These are phyloP conservation scores for Aspergillus leporis DNA, from an alignment of 495 filamentous ascomycete species.

Conservation along the genomic window DNA sequence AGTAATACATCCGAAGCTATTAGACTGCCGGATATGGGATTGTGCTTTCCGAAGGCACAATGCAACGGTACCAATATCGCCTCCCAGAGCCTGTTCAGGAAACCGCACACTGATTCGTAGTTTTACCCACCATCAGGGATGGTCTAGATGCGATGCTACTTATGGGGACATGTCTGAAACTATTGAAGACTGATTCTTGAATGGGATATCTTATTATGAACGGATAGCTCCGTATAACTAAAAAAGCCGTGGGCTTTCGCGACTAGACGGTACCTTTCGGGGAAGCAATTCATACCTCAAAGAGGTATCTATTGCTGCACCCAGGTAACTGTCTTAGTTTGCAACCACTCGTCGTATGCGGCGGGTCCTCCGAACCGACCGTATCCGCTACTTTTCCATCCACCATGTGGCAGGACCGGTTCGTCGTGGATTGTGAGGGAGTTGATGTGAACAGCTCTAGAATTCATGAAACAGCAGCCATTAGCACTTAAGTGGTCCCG, in stretches of 20 bases:
- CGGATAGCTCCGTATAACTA: not conserved
- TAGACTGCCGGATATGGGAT: not conserved
- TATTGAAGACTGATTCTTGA: constrained; percentile 1
- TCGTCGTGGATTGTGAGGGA: constrained; percentile 85
- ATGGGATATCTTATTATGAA: not conserved
- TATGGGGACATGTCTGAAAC: not conserved
- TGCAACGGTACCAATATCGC: constrained; percentile 3
- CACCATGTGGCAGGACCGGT: constrained; percentile 75
- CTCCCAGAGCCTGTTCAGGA: not conserved
- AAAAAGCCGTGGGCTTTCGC: constrained; percentile 1
- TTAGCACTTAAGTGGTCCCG: not conserved
- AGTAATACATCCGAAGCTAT: not conserved
- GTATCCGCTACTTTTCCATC: constrained; percentile 81
- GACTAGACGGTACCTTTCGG: not conserved
- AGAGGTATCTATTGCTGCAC: constrained; percentile 31
- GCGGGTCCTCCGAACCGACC: constrained; percentile 62
- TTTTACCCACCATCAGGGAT: not conserved
- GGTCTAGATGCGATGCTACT: not conserved
- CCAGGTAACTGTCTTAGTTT: constrained; percentile 83
- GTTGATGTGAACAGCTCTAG: constrained; percentile 83
- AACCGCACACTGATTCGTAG: not conserved
- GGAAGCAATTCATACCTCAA: not conserved
- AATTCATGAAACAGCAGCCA: constrained; percentile 6
- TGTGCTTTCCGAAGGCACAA: not conserved
- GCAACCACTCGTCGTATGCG: constrained; percentile 74